These are phyloP conservation scores for Saccharomycopsis schoenii DNA, from an alignment of 805 yeast species.

Conservation along the genomic window DNA sequence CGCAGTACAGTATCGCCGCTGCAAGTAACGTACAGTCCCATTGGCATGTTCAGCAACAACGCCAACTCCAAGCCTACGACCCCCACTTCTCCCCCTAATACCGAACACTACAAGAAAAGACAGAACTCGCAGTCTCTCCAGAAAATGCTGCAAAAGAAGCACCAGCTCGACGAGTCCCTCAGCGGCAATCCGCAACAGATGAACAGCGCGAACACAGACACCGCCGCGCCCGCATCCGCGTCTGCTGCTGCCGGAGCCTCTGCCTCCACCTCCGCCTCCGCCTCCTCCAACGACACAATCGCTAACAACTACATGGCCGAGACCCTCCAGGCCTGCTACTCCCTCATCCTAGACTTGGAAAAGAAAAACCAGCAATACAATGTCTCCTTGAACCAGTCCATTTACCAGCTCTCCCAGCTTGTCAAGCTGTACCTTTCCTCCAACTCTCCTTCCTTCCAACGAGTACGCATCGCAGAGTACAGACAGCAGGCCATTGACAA, in stretches of 20 bases:
- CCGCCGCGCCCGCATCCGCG: neutral
- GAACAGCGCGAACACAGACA: neutral
- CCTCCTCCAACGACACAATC: neutral
- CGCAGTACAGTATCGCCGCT: too few relatives aligned
- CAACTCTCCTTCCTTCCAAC: neutral
- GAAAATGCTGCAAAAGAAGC: slow-evolving; percentile 3
- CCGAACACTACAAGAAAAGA: slow-evolving; percentile 11
- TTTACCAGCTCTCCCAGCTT: slow-evolving; percentile 10
- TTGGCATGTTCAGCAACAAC: neutral
- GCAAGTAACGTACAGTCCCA: neutral
- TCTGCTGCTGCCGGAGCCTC: neutral
- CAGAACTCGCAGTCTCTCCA: slow-evolving; percentile 14
- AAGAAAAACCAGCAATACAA: slow-evolving; percentile 17
- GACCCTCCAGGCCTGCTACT: slow-evolving; percentile 17
- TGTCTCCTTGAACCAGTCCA: slow-evolving; percentile 11
- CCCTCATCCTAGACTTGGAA: slow-evolving; percentile 17
- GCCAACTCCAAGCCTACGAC: neutral
- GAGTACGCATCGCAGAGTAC: neutral
- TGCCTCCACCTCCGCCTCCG: neutral
- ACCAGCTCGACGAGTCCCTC: neutral
- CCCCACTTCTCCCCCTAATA: neutral
- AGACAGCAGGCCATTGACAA: neutral
- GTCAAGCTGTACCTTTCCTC: slow-evolving; percentile 8
- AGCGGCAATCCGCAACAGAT: neutral
- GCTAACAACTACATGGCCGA: slow-evolving; percentile 12